Percentiles rank a stretch among this genome's conserved stretches.
Conservation (phyloP, 768 basidiomycete genomes). For the Podaxis pistillaris region DNA sequence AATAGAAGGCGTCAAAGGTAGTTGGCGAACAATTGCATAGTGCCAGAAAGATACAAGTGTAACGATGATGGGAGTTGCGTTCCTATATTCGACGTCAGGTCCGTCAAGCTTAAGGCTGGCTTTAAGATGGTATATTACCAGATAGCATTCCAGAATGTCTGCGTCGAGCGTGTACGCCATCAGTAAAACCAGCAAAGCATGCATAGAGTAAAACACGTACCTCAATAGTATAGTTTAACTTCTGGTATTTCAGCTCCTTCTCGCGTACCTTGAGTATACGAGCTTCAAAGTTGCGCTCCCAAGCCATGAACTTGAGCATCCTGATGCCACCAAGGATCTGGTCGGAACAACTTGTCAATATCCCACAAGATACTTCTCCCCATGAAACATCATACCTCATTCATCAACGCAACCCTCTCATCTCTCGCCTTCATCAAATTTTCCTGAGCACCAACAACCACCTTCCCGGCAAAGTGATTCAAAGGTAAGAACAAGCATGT, state of each 20-base stretch:
- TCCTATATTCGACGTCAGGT: constrained; percentile 30
- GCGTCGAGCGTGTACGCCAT: background rate
- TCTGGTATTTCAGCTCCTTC: constrained; percentile 82
- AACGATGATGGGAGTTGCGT: constrained; percentile 63
- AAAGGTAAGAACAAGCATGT: constrained; percentile 71
- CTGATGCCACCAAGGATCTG: constrained; percentile 85
- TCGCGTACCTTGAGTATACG: constrained; percentile 70
- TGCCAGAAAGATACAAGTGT: constrained; percentile 67
- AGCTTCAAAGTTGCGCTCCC: constrained; percentile 87
- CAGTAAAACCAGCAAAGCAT: background rate
- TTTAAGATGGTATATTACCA: constrained; percentile 27
- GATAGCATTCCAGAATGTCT: constrained; percentile 48
- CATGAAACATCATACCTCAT: constrained; percentile 45
- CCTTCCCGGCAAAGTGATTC: constrained; percentile 82
- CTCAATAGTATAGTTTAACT: constrained; percentile 85
- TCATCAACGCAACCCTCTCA: constrained; percentile 89
- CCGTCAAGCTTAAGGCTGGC: background rate
- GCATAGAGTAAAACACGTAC: constrained; percentile 28
- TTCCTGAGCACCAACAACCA: constrained; percentile 69
- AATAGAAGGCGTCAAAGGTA: background rate
- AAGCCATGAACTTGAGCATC: constrained; percentile 97
- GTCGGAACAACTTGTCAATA: background rate
- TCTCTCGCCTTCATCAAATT: constrained; percentile 91
- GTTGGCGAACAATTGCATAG: constrained; percentile 56
- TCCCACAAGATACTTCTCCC: background rate